phyloP scores from a whole-genome alignment of 768 basidiomycete genomes.

The Cytidiella melzeri region DNA sequence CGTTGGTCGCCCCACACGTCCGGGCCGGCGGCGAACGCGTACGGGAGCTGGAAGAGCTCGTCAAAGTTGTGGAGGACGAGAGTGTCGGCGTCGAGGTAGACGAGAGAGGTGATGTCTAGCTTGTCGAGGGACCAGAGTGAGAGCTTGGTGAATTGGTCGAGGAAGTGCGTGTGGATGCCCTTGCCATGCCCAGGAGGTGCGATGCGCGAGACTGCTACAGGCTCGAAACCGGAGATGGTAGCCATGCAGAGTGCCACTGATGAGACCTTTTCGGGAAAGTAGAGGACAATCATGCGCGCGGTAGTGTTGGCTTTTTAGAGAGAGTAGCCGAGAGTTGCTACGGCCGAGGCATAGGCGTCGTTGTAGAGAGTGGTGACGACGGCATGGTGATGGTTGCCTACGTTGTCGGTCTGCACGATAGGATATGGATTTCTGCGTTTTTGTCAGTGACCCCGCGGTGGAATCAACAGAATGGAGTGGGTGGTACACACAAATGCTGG shows the following conservation, averaged over 20 bases:
- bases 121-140: slow-evolving; percentile 34
- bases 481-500: background rate
- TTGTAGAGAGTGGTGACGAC: slow-evolving; percentile 28
- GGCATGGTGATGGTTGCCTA: slow-evolving; percentile 14
- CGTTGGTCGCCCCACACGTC: slow-evolving; percentile 28
- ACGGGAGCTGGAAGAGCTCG: slow-evolving; percentile 38
- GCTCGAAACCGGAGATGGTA: slow-evolving; percentile 33
- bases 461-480: background rate
- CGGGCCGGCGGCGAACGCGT: slow-evolving; percentile 35
- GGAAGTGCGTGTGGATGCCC: slow-evolving; percentile 30
- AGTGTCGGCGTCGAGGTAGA: slow-evolving; percentile 40
- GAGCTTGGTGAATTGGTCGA: slow-evolving; percentile 40
- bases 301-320: slow-evolving; percentile 25
- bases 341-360: slow-evolving; percentile 26
- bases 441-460: background rate
- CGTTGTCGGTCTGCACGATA: background rate
- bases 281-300: slow-evolving; percentile 28
- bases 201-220: slow-evolving; percentile 30
- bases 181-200: slow-evolving; percentile 32
- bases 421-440: background rate
- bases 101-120: slow-evolving; percentile 25
- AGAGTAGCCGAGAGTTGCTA: slow-evolving; percentile 28
- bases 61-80: slow-evolving; percentile 37
- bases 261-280: slow-evolving; percentile 33
- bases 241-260: slow-evolving; percentile 33